A percentile compares a stretch with the other conserved stretches of the same genome.
Evolutionary conservation across 2,329 filamentous ascomycete species (phyloP).

Genomic region (Shiraia sp.): DNA sequence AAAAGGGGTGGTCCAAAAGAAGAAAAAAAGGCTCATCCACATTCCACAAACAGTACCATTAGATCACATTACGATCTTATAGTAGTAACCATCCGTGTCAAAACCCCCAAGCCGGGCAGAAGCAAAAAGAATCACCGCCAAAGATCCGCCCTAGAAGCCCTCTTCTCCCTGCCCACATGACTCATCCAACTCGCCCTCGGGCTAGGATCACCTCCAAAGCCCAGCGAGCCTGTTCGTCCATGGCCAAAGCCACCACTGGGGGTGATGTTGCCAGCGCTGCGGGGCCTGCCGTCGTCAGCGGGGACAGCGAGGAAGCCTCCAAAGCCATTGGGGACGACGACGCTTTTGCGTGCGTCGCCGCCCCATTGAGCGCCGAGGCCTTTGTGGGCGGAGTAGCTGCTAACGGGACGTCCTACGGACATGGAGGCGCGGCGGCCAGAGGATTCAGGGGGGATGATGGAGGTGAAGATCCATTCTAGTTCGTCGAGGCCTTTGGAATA

Average conservation of each 20-base stretch:
- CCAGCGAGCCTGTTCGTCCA: conserved; percentile 29
- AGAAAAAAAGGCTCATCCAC: no score
- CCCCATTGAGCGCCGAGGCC: conserved; percentile 61
- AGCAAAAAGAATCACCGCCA: conserved; percentile 44
- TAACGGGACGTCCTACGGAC: conserved; percentile 49
- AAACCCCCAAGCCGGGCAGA: no score
- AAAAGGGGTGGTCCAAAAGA: no score
- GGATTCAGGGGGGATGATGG: conserved; percentile 57
- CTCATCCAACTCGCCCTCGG: conserved; percentile 38
- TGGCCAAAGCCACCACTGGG: conserved; percentile 30
- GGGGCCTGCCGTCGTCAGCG: conserved; percentile 37
- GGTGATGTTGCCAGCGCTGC: conserved; percentile 35
- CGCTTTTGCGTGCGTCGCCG: conserved; percentile 61
- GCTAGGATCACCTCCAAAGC: conserved; percentile 18
- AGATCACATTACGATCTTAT: no score
- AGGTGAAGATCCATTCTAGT: conserved; percentile 69
- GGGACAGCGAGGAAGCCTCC: conserved; percentile 70
- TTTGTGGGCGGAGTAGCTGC: conserved; percentile 50
- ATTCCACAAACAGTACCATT: no score
- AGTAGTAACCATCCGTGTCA: no score
- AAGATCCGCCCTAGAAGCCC: conserved; percentile 39
- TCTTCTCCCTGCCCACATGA: conserved; percentile 36
- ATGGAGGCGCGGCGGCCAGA: conserved; percentile 46
- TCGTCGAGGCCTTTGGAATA: conserved; percentile 70
- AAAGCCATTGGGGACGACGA: conserved; percentile 70